Percentiles rank a stretch among this genome's conserved stretches.
phyloP scores from a whole-genome alignment of 2,329 filamentous ascomycete genomes.

The Colletotrichum cordylinicola region DNA sequence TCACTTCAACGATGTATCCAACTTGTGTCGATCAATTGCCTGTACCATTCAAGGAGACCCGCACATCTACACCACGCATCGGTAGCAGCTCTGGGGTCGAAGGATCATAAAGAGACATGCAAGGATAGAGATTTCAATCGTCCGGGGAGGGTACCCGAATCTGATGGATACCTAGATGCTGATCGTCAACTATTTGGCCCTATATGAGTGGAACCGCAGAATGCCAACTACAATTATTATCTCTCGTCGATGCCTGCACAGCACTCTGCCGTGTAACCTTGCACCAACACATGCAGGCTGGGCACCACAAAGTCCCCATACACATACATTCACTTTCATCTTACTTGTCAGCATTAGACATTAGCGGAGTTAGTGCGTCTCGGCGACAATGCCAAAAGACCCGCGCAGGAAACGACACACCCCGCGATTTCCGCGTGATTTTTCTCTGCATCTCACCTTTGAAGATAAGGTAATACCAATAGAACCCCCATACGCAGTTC shows the following conservation, averaged over 20 bases:
- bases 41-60: accelerated
- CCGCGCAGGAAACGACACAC: neutral
- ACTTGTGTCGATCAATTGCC: neutral
- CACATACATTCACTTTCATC: neutral
- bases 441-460: neutral
- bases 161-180: neutral
- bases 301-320: neutral
- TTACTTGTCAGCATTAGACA: neutral
- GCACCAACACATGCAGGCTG: neutral
- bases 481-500: neutral
- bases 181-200: neutral
- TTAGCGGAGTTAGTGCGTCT: neutral
- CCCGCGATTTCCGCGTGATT: neutral
- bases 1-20: neutral
- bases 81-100: neutral
- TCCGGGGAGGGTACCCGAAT: neutral
- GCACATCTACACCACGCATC: neutral
- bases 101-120: neutral
- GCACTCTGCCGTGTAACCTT: neutral
- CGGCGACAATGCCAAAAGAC: neutral
- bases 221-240: neutral
- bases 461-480: too few relatives aligned
- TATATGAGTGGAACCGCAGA: neutral
- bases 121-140: neutral
- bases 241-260: neutral